Base-by-base conservation (phyloP, 2,329 filamentous ascomycete genomes). In the Periconia macrospinosa region DNA sequence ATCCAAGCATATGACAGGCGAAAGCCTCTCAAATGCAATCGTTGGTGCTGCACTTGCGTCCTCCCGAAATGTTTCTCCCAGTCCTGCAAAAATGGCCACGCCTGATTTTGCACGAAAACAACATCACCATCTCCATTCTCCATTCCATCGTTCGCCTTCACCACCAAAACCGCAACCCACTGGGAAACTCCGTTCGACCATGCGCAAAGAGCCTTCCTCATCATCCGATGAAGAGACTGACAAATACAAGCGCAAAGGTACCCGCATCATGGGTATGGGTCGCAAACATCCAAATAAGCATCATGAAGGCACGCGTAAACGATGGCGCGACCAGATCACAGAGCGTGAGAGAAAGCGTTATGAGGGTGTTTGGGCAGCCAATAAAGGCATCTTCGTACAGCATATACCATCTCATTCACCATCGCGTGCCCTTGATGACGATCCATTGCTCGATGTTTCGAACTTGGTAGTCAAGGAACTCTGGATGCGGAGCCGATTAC, bases 301-400 rank as follows among this genome's bases (percentile, higher is more conserved):
- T 65, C 86, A 90, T 62, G 90, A 93, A 68, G 90, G 88, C 0
- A 82, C 88, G 3, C 83, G 90, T 17, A 87, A 85, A 65, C 83
- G 89, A 7, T 94, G 90, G 90, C 83, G 89, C 41, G 89, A 92
- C 60, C 81, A 85, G 56, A 83, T 94, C 41, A 90, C 87, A 0
- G 81, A 84, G 45, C 79, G 84, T 6, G 89, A 94, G 67, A 79
- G 88, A n/a, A 89, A 89, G 66, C 82, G 90, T 1, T 94, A 94
- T 71, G 90, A 93, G 71, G 90, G 88, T 2, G 23, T 48, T 1
- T 94, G 90, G 89, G 90, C 90, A 1, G 90, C 89, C 41, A 94
- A 94, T 64, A 84, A 86, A 46, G 90, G 90, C 0, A 54, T 85
- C 0, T 62, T 71, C 45, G 66, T 48, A 7, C 35, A 27, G 11